These are phyloP conservation scores for Schizosaccharomyces cryophilus DNA, from an alignment of 805 yeast genomes.

Conservation along the genomic window DNA sequence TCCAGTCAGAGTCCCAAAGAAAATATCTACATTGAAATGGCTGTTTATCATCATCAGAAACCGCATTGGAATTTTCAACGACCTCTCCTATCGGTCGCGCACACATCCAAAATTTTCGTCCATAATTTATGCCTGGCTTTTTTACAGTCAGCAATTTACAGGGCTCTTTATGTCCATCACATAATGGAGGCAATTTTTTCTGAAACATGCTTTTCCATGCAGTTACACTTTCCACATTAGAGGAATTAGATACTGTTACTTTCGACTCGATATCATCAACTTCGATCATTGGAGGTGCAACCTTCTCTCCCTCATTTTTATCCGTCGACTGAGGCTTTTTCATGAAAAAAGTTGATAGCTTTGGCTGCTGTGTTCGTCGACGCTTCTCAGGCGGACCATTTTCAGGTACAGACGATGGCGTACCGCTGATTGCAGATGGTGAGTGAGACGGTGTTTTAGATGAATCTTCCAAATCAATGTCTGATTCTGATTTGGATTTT, in stretches of 20 bases:
- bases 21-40: conserved; percentile 14
- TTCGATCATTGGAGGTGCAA: not conserved
- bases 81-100: conserved; percentile 9
- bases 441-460: not conserved
- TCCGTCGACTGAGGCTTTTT: not conserved
- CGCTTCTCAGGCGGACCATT: not conserved
- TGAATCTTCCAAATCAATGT: not conserved
- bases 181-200: conserved; percentile 9
- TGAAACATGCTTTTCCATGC: not conserved
- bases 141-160: conserved; percentile 13
- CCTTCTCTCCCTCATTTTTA: not conserved
- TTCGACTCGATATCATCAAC: not conserved
- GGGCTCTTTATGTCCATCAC: conserved; percentile 15
- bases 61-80: conserved; percentile 4
- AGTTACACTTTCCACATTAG: not conserved
- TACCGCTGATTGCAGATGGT: not conserved
- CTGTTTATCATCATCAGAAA: conserved; percentile 4
- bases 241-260: not conserved
- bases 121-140: conserved; percentile 16
- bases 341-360: not conserved
- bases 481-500: not conserved
- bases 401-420: not conserved
- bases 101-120: conserved; percentile 19
- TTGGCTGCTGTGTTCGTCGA: not conserved
- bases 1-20: conserved; percentile 12